Evolutionary conservation across 2,329 filamentous ascomycete species (phyloP), one percentile per base, ranked within the genome.

Genomic region (Davidsoniella eucalypti): DNA sequence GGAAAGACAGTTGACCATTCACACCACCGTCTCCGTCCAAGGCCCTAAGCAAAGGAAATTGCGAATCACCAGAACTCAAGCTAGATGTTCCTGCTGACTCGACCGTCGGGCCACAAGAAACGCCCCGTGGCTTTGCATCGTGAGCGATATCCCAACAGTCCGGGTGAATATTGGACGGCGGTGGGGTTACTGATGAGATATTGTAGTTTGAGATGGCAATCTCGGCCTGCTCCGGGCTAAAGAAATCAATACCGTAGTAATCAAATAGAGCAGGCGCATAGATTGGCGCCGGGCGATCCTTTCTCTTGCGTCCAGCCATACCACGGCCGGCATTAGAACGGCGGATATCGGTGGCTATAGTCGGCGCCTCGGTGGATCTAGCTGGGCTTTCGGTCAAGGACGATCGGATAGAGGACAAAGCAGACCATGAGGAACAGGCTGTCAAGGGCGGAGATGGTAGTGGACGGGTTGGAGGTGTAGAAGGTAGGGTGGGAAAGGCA

Each of bases 161-260:
- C 4, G 29, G 8, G 29, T 12, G 12, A 9, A 33, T 1, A 33
- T 3, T 12, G 4, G 29, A 33, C 6, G 43, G 43, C 6, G 43
- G 33, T 7, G 33, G n/a, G 2, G 29, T 33, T 33, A 33, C 29
- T 12, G 29, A 33, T 9, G 29, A 33, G 3, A 39, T 10, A 21
- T 51, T 36, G 29, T 46, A 51, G 43, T 51, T 44, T 16, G 21
- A 21, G 1, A 51, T 9, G 26, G 49, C 49, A 17, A 51, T 39
- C 2, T 23, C 43, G 9, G 49, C 49, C 37, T 51, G 49, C 49
- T 51, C 49, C 8, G 49, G 49, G 9, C 49, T 51, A n/a, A 51
- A 51, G 37, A 51, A 51, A 36, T 45, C 42, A 7, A 46, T 42
- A 21, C 37, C 44, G 18, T 51, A 51, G 21, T 51, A 36, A 25